Evolutionary conservation across 345 rosid species (phyloP), one percentile per base, ranked within the genome.

Genomic region (Ricinus communis): DNA sequence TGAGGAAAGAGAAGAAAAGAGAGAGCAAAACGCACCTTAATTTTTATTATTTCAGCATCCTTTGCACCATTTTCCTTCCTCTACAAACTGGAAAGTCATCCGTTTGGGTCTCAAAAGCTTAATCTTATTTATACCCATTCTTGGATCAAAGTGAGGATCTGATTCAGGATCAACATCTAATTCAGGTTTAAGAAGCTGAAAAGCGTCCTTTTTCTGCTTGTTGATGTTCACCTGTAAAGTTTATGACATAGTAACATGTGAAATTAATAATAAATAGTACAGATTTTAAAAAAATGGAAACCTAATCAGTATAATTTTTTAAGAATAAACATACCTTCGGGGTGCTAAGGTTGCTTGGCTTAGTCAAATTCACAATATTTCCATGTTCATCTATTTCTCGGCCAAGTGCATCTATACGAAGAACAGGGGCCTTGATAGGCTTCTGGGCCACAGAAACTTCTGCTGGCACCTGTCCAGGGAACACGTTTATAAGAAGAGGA

Each of bases 351-450:
- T 95, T 89, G 86, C 85, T 95, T 66, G 97, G 97, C 76, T 90
- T 92, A 58, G 94, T 70, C 78, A 82, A 74, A 62, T 81, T 92
- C 81, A 95, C 88, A 15, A 95, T 80, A 74, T 92, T 92, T 62
- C 97, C 99, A 71, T 92, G 89, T 78, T 95, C 99, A 75, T 90
- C 97, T 73, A 92, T 92, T 85, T 95, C 99, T 83, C 97, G 87
- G 74, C 99, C 99, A 74, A 85, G 92, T 1, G 96, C 88, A 83
- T 95, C 97, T 59, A 95, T 85, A 8, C 93, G 96, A 47, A 95
- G 88, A 72, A 90, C 97, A 75, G 96, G 97, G 49, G 88, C 83
- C 89, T 85, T 92, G 11, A 88, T 81, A 38, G 99, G 97, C 82
- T 86, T 95, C 81, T 90, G 96, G 45, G 88, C 85, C 65, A 74